Evolutionary conservation across 257 asterid species (phyloP), one percentile per base, ranked within the genome.

Genomic region (Solanum sparsipilum): DNA sequence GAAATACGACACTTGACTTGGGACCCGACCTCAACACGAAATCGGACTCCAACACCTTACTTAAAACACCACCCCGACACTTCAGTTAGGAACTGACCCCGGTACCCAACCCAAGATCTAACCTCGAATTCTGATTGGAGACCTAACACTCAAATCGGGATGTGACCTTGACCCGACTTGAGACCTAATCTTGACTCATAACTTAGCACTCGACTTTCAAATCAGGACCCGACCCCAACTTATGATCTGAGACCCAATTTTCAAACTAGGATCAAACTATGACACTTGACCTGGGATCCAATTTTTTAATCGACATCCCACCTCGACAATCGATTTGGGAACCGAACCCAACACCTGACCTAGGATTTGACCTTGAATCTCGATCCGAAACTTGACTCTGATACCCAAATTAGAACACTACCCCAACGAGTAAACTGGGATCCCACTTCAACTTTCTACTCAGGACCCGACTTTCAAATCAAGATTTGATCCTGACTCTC

Each of bases 301-400:
- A 18, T 18, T 18, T 18, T 56, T 56, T 6, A 18, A 48, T 48
- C 0, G 58, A 13, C 20, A 48, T 48, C 58, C 6, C 7, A 48
- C 58, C 20, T 48, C 58, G 21, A 48, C 2, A 0, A 48, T 5
- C 7, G 58, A 48, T 48, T 48, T 48, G 58, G 58, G 58, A 48
- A 48, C 2, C 1, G 2, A 56, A 56, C 65, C 10, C 65, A 56
- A 56, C 25, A 7, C 25, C 8, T 56, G 5, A 18, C n/a, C 2
- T 56, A 7, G 10, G n/a, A 20, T 18, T 0, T 20, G 25, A 56
- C 11, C n/a, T 56, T 56, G 25, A 20, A 18, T 56, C 10, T 56
- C 11, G 11, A 56, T 16, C 0, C 0, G 0, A 56, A 56, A 56
- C 11, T 56, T 2, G 25, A 56, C n/a, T 56, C 1, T 20, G 0